phyloP scores from a whole-genome alignment of 1,284 basidiomycete species.

The Heterobasidion parviporum region DNA sequence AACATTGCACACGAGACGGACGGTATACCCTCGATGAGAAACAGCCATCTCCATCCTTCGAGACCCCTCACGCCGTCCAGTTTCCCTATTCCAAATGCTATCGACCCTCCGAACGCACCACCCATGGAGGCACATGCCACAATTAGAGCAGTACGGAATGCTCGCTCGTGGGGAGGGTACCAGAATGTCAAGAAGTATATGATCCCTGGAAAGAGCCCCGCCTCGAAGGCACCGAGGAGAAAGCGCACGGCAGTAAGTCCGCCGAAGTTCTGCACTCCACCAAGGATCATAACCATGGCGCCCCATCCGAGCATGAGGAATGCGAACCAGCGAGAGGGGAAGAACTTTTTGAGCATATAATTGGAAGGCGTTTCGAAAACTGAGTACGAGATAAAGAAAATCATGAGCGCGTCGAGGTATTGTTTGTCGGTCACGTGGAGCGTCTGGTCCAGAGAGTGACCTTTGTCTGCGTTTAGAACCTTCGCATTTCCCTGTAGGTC shows the following conservation, averaged over 20 bases:
- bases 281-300: constrained; percentile 27
- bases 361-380: constrained; percentile 31
- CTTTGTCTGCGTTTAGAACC: constrained; percentile 24
- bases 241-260: constrained; percentile 21
- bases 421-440: constrained; percentile 22
- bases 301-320: constrained; percentile 34
- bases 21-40: constrained; percentile 40
- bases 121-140: constrained; percentile 30
- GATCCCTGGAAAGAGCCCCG: constrained; percentile 22
- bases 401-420: constrained; percentile 28
- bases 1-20: constrained; percentile 30
- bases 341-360: constrained; percentile 33
- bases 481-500: constrained; percentile 25
- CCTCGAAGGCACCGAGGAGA: constrained; percentile 23
- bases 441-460: constrained; percentile 24
- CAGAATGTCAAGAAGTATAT: constrained; percentile 30
- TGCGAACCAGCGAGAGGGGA: constrained; percentile 26
- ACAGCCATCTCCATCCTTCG: constrained; percentile 31
- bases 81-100: constrained; percentile 28
- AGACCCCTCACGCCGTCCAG: constrained; percentile 22
- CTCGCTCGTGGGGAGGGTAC: constrained; percentile 31
- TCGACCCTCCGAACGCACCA: constrained; percentile 36
- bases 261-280: constrained; percentile 24
- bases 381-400: constrained; percentile 28
- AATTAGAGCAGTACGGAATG: constrained; percentile 28